Conservation (phyloP, 352 stramenopile species). For the Pythium oligandrum region DNA sequence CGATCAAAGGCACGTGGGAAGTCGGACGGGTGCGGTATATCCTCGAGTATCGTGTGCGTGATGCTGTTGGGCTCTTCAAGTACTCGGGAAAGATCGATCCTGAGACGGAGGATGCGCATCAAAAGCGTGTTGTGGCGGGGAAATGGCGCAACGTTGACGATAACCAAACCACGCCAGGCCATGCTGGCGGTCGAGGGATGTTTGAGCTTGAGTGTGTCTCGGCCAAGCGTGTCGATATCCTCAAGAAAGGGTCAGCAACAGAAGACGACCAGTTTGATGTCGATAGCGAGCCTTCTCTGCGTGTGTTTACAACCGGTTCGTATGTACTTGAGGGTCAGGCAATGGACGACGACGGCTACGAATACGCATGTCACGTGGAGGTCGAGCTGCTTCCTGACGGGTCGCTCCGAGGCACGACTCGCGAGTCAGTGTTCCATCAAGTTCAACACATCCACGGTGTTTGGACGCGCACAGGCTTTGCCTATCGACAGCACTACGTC, state of each 20-base stretch:
- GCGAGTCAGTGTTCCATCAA: constrained; percentile 61
- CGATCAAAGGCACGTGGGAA: constrained; percentile 46
- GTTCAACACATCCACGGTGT: constrained; percentile 29
- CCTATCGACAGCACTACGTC: constrained; percentile 53
- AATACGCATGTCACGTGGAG: constrained; percentile 58
- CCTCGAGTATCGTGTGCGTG: constrained; percentile 59
- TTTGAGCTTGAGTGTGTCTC: constrained; percentile 49
- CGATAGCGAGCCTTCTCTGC: background rate
- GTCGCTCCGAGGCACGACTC: constrained; percentile 28
- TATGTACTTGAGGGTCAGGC: constrained; percentile 57
- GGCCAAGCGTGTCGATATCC: constrained; percentile 5
- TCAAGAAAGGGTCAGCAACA: background rate
- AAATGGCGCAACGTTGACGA: constrained; percentile 65
- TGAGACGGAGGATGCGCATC: constrained; percentile 3
- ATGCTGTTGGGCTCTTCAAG: constrained; percentile 52
- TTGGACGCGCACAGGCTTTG: constrained; percentile 28
- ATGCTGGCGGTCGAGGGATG: constrained; percentile 45
- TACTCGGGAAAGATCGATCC: constrained; percentile 34
- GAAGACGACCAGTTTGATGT: background rate
- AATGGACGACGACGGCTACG: constrained; percentile 64
- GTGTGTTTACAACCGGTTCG: constrained; percentile 41
- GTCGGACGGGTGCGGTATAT: constrained; percentile 40
- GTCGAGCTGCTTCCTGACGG: constrained; percentile 37
- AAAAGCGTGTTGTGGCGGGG: constrained; percentile 26
- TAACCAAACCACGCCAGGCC: constrained; percentile 32